These are phyloP conservation scores for Endocalyx cinctus DNA, from an alignment of 2,329 filamentous ascomycete species.

Conservation along the genomic window DNA sequence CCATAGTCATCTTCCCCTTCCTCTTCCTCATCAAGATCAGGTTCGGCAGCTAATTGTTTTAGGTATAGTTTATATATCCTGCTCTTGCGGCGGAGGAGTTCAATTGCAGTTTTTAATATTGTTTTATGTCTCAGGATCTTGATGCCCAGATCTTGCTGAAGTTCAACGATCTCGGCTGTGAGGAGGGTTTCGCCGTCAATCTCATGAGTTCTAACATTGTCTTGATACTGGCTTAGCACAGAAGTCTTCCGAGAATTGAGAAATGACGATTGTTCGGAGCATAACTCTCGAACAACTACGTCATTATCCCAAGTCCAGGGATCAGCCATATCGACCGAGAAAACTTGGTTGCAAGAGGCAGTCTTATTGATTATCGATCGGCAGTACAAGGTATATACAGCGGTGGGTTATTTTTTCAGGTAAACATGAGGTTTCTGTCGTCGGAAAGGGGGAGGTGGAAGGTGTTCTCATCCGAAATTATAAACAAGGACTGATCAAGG, in stretches of 20 bases:
- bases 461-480: no score
- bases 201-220: constrained; percentile 53
- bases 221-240: constrained; percentile 49
- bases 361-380: no score
- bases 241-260: no score
- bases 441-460: no score
- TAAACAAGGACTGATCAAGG: no score
- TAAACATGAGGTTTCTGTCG: no score
- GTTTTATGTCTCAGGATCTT: constrained; percentile 53
- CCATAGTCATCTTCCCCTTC: no score
- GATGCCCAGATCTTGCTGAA: constrained; percentile 52
- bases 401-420: no score
- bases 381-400: no score
- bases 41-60: constrained; percentile 14
- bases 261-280: no score
- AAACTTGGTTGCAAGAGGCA: not conserved
- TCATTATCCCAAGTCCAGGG: constrained; percentile 72
- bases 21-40: constrained; percentile 9
- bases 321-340: constrained; percentile 40
- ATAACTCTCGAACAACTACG: constrained; percentile 59
- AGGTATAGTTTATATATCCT: constrained; percentile 36
- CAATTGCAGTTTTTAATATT: constrained; percentile 54
- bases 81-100: constrained; percentile 50
- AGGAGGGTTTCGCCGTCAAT: constrained; percentile 64
- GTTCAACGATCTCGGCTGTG: constrained; percentile 48